phyloP scores from a whole-genome alignment of 2,329 filamentous ascomycete species.

The Lojkania enalia region DNA sequence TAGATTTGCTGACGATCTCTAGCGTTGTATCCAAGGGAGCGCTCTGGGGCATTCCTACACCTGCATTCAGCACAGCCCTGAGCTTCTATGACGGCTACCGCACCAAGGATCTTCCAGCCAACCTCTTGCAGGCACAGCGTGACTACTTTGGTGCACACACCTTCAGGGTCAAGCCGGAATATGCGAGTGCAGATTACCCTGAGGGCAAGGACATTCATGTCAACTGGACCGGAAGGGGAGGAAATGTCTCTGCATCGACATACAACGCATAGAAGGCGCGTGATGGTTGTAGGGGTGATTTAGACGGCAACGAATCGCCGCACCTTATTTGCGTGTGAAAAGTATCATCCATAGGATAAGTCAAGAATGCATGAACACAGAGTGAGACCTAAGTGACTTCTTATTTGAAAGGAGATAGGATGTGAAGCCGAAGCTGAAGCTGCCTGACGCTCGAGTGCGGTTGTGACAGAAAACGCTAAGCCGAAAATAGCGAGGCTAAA shows the following conservation, averaged over 20 bases:
- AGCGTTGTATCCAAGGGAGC: slow-evolving; percentile 84
- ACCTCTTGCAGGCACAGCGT: slow-evolving; percentile 97
- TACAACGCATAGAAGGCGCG: slow-evolving; percentile 78
- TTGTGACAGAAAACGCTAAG: too few relatives aligned
- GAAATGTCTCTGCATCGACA: slow-evolving; percentile 94
- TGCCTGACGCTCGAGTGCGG: too few relatives aligned
- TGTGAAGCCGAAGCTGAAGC: too few relatives aligned
- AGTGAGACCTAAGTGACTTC: too few relatives aligned
- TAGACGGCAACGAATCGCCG: slow-evolving; percentile 15
- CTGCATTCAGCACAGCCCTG: slow-evolving; percentile 94
- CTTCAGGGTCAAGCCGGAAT: slow-evolving; percentile 58
- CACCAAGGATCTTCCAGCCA: slow-evolving; percentile 94
- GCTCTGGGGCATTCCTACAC: slow-evolving; percentile 91
- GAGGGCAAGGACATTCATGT: slow-evolving; percentile 91
- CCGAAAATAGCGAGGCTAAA: too few relatives aligned
- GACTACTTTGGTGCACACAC: slow-evolving; percentile 88
- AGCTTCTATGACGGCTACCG: slow-evolving; percentile 99
- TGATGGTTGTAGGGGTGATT: slow-evolving; percentile 9
- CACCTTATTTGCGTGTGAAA: slow-evolving; percentile 23
- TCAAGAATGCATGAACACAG: slow-evolving; percentile 11
- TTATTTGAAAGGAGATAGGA: too few relatives aligned
- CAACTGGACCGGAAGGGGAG: slow-evolving; percentile 99
- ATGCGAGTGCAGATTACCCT: slow-evolving; percentile 71
- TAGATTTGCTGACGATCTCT: slow-evolving; percentile 54
- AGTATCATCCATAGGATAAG: slow-evolving; percentile 24